Evolutionary conservation across 176 grass and related monocot genomes (phyloP).

Genomic region (Chrysopogon serrulatus): DNA sequence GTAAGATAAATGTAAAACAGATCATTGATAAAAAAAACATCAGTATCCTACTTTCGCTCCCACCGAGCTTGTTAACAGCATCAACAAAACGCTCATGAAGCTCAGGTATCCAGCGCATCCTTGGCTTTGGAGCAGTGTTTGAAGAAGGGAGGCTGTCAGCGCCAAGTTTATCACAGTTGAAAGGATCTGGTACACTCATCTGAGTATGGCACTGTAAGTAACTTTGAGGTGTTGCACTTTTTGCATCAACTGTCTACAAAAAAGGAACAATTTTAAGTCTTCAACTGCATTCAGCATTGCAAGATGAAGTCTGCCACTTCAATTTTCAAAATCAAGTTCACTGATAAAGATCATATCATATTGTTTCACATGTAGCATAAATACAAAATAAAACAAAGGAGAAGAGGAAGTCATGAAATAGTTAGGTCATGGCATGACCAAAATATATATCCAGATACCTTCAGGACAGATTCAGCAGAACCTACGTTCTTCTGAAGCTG

Average conservation of each 20-base stretch:
- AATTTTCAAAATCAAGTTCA: background rate
- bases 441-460: slow-evolving; percentile 34
- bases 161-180: slow-evolving; percentile 33
- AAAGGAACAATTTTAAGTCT: background rate
- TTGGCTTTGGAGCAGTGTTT: slow-evolving; percentile 41
- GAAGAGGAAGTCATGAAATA: background rate
- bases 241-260: slow-evolving; percentile 40
- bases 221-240: slow-evolving; percentile 8
- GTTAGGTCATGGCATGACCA: background rate
- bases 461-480: slow-evolving; percentile 24
- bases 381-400: background rate
- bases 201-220: slow-evolving; percentile 18
- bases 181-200: slow-evolving; percentile 22
- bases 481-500: slow-evolving; percentile 2
- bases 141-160: slow-evolving; percentile 30
- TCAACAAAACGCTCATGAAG: slow-evolving; percentile 75
- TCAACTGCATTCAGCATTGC: background rate
- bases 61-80: slow-evolving; percentile 73
- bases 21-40: background rate
- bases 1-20: background rate
- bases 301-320: background rate
- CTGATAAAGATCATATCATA: background rate
- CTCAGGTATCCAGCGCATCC: slow-evolving; percentile 83
- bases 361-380: background rate
- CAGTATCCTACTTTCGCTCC: slow-evolving; percentile 65